Evolutionary conservation across 208 protist genomes (phyloP).

Genomic region (Leishmania mexicana): DNA sequence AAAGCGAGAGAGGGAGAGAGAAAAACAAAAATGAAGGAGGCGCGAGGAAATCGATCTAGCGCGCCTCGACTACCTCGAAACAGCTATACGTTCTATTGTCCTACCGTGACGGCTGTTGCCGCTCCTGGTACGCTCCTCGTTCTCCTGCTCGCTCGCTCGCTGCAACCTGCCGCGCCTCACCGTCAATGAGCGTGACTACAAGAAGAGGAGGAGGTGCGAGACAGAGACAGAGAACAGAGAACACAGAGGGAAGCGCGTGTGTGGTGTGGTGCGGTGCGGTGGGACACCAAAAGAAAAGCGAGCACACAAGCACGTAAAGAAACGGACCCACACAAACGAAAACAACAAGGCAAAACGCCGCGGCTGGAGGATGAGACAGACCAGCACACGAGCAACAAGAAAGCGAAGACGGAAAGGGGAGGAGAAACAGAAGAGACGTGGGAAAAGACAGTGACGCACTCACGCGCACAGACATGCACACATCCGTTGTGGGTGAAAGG

Average conservation of each 20-base stretch:
- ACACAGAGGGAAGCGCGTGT: background rate
- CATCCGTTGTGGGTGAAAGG: background rate
- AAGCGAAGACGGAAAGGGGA: background rate
- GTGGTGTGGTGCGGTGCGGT: background rate
- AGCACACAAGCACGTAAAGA: background rate
- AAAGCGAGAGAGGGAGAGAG: background rate
- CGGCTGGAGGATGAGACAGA: background rate
- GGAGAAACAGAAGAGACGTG: background rate
- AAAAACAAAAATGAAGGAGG: background rate
- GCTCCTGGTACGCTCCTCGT: no score
- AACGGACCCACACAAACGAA: background rate
- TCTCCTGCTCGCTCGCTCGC: no score
- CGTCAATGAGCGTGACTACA: no score
- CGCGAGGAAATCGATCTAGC: background rate
- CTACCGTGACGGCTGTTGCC: background rate
- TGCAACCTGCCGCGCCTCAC: no score
- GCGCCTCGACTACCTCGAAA: background rate
- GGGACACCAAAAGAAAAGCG: background rate
- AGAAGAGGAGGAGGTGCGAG: background rate
- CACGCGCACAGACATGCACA: background rate
- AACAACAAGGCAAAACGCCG: background rate
- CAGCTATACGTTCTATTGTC: background rate
- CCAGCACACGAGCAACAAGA: background rate
- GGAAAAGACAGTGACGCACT: background rate
- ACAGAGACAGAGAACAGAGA: background rate